Base-by-base conservation (phyloP, 345 rosid species). In the Gossypium mustelinum region DNA sequence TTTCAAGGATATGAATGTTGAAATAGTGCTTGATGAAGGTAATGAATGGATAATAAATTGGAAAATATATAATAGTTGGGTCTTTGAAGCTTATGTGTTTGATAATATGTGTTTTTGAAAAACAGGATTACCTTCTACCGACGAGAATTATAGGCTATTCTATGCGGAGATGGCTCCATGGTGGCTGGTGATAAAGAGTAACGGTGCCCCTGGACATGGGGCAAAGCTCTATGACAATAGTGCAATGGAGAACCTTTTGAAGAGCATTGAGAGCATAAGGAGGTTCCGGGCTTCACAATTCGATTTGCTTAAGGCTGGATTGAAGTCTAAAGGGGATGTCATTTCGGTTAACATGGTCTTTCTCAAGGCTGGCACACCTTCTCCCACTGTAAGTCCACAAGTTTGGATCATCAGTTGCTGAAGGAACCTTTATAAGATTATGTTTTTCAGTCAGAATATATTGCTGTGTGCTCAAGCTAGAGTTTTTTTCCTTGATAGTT, bases 121-220 rank as follows among this genome's bases (percentile, higher is more conserved):
- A 77, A 52, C 75, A 92, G 98, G 98, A 71, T 74, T 93, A 76
- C 85, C 99, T 1, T 93, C 99, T 3, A 82, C 88, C 6, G 57
- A 55, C 61, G 88, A 87, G 78, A 78, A 85, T 64, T 95, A 95
- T 82, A 81, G 94, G 80, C 81, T 81, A 7, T 93, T 90, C 79
- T 95, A 86, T 59, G 96, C 81, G n/a, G 99, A 95, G 86, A 93
- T 89, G 86, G 62, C 85, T 76, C 86, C 93, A 0, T 88, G 97
- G 97, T 90, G 96, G 98, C 73, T 90, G 80, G 94, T 86, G 81
- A 90, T 91, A 57, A 95, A 89, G 90, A 94, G 97, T 45, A 79
- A 62, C 48, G 99, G 99, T 17, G 83, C 96, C 45, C 99, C 99
- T 17, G 98, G 98, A 27, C 98, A 95, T 70, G 98, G 99, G 45